Conservation (phyloP, 148 eudicot species). For the Bassia scoparia region DNA sequence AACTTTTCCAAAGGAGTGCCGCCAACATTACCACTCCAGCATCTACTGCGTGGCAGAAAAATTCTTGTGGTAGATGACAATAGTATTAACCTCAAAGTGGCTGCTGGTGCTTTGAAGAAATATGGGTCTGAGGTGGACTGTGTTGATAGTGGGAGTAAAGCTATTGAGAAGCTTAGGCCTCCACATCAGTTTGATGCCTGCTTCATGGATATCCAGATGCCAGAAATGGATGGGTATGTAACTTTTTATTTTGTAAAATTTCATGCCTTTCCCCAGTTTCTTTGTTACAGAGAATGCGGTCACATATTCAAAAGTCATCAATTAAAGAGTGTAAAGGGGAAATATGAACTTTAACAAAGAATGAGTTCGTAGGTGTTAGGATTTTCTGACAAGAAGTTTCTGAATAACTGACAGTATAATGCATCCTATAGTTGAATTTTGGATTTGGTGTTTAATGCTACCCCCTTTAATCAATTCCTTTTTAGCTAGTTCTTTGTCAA, state of each 20-base stretch:
- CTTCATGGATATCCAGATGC: constrained; percentile 99
- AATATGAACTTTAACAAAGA: not conserved
- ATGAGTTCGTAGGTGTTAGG: not conserved
- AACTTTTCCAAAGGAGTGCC: constrained; percentile 43
- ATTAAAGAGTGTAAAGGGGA: not conserved
- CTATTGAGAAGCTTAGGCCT: constrained; percentile 60
- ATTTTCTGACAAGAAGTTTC: not conserved
- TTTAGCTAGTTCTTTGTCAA: no score
- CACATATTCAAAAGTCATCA: not conserved
- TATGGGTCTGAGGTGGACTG: constrained; percentile 92
- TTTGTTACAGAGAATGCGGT: not conserved
- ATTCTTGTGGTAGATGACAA: constrained; percentile 94
- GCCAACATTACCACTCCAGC: constrained; percentile 42
- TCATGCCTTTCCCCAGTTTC: not conserved
- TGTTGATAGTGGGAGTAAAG: constrained; percentile 72
- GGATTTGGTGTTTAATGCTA: not conserved
- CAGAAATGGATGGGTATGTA: constrained; percentile 96
- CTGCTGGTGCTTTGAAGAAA: constrained; percentile 82
- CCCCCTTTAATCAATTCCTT: no score
- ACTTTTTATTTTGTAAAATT: not conserved
- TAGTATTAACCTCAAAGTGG: constrained; percentile 74
- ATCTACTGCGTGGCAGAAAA: constrained; percentile 69
- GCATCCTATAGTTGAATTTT: not conserved
- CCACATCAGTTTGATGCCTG: constrained; percentile 83
- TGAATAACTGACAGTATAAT: not conserved